Evolutionary conservation across 225 moss, liverwort and hornwort genomes (phyloP).

Genomic region (Pseudoscleropodium purum): DNA sequence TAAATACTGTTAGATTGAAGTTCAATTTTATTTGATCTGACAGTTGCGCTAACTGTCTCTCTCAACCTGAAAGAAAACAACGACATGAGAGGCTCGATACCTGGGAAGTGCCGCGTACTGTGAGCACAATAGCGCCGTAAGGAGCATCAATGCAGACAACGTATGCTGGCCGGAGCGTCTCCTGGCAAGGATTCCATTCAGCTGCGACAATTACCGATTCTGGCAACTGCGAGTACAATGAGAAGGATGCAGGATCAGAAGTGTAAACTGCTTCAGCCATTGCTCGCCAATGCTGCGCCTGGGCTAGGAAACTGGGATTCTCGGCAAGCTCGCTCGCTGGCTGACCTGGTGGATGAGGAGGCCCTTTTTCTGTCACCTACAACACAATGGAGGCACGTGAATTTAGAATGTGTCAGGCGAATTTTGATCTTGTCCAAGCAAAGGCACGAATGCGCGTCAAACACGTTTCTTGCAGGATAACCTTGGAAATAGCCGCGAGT

Average conservation of each 20-base stretch:
- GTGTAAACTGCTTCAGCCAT: constrained; percentile 76
- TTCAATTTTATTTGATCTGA: not conserved
- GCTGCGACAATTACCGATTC: constrained; percentile 72
- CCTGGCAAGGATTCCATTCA: constrained; percentile 60
- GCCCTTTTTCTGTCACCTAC: constrained; percentile 76
- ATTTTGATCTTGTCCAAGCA: not conserved
- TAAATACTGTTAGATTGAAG: not conserved
- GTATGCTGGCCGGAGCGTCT: constrained; percentile 81
- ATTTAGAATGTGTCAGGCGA: not conserved
- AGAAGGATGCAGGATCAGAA: constrained; percentile 67
- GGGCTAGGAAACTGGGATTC: constrained; percentile 49
- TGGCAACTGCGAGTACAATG: constrained; percentile 67
- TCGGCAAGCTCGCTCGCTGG: constrained; percentile 40
- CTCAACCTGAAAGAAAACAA: not conserved
- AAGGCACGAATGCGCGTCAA: not conserved
- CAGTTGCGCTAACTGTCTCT: not conserved
- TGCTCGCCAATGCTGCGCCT: constrained; percentile 81
- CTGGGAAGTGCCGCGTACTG: constrained; percentile 85
- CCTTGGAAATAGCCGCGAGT: constrained; percentile 88
- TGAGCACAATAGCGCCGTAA: constrained; percentile 75
- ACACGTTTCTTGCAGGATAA: not conserved
- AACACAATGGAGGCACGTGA: not conserved
- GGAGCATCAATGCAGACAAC: constrained; percentile 75
- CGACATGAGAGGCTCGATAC: not conserved
- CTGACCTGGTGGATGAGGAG: constrained; percentile 66